Base-by-base conservation (phyloP, 164 flowering plant genomes). In the Chloranthus sessilifolius region DNA sequence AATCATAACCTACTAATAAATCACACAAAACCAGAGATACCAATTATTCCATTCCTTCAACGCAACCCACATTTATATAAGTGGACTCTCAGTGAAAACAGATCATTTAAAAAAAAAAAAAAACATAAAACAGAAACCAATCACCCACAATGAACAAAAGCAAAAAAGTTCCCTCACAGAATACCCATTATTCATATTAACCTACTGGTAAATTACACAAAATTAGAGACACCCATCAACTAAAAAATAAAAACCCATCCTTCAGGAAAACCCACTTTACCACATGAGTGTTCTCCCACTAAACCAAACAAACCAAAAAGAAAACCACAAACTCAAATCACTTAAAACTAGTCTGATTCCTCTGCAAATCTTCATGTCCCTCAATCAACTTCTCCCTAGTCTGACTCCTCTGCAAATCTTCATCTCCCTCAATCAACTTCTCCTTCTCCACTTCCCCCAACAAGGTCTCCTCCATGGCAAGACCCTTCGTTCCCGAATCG, bases 391-490 rank as follows among this genome's bases (percentile, higher is more conserved):
- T 33, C 36, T 33, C 36, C 36, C 12, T 33, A 7, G n/a, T n/a
- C n/a, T n/a, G n/a, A n/a, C n/a, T n/a, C 14, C 17, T n/a, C n/a
- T n/a, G n/a, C n/a, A n/a, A n/a, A n/a, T n/a, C n/a, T n/a, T n/a
- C n/a, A n/a, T n/a, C 52, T 8, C 41, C 47, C 31, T 35, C 61
- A 19, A 70, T 27, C 73, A 74, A 43, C 58, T 71, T 82, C 66
- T 69, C 79, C 62, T 67, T 76, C 71, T 74, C 84, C n/a, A n/a
- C n/a, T 2, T 42, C 73, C 21, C 30, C 67, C 9, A 46, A 60
- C 7, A 38, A 65, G 5, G 25, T 44, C 28, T 38, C 70, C 20
- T 38, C 55, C 25, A 23, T 7, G 52, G 25, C 11, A 9, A 30
- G 7, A 10, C 6, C 37, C 12, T 5, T 38, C 40, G 30, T 19